A percentile compares a stretch with the other conserved stretches of the same genome.
phyloP scores from a whole-genome alignment of 805 yeast genomes.

The Clavispora fructus region DNA sequence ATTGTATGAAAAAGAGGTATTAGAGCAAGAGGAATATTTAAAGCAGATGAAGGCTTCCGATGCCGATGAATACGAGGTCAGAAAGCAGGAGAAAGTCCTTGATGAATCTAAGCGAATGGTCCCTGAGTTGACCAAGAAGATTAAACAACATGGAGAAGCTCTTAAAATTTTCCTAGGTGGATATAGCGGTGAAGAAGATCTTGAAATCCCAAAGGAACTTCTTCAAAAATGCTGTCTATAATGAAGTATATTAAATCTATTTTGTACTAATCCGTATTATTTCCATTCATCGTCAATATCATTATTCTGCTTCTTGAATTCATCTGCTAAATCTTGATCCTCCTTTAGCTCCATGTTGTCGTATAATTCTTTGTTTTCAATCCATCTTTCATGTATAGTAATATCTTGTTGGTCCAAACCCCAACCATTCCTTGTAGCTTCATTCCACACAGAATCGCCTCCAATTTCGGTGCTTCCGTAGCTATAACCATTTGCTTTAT shows the following conservation, averaged over 20 bases:
- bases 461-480: slow-evolving; percentile 92
- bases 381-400: slow-evolving; percentile 94
- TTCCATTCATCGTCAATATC: background rate
- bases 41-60: slow-evolving; percentile 39
- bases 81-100: slow-evolving; percentile 37
- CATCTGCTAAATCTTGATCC: slow-evolving; percentile 46
- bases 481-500: slow-evolving; percentile 88
- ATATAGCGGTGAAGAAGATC: slow-evolving; percentile 32
- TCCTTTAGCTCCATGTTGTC: slow-evolving; percentile 47
- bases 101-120: slow-evolving; percentile 37
- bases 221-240: background rate
- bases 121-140: slow-evolving; percentile 16
- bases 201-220: slow-evolving; percentile 16
- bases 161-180: slow-evolving; percentile 35
- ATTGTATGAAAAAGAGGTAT: slow-evolving; percentile 54
- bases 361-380: slow-evolving; percentile 73
- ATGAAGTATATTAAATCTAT: background rate
- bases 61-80: slow-evolving; percentile 61
- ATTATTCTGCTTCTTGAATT: slow-evolving; percentile 15
- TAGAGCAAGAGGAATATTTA: slow-evolving; percentile 48
- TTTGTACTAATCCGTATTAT: background rate
- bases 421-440: slow-evolving; percentile 80
- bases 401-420: slow-evolving; percentile 41
- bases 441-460: slow-evolving; percentile 98
- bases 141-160: slow-evolving; percentile 28